Evolutionary conservation across 2,329 filamentous ascomycete species (phyloP).

Genomic region (Ophiostoma ulmi): DNA sequence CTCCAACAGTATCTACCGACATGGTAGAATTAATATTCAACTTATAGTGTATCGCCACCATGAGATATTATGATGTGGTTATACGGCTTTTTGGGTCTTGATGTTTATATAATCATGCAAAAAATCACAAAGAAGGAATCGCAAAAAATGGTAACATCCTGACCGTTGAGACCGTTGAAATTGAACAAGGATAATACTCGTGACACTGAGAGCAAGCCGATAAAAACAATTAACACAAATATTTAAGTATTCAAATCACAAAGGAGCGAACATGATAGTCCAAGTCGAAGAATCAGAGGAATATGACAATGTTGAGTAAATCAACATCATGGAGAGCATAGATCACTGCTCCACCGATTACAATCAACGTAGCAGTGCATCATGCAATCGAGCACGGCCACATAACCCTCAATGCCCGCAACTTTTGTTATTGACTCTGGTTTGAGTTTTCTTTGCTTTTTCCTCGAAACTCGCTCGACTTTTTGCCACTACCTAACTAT

Average conservation of each 20-base stretch:
- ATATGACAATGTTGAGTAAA: neutral
- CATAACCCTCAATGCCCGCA: neutral
- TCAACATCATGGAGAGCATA: neutral
- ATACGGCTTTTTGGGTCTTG: neutral
- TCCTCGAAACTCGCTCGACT: neutral
- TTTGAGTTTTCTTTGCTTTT: neutral
- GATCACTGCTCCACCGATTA: neutral
- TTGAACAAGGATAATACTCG: neutral
- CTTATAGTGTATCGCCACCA: neutral
- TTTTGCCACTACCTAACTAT: neutral
- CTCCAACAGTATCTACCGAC: neutral
- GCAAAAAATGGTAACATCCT: neutral
- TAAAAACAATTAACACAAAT: no score
- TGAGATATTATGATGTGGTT: neutral
- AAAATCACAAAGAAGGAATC: neutral
- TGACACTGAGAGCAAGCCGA: no score
- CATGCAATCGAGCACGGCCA: constrained; percentile 9
- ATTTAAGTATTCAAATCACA: neutral
- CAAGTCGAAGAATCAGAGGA: neutral
- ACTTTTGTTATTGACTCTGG: neutral
- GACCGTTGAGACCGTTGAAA: neutral
- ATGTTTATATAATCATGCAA: neutral
- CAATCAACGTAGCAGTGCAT: neutral
- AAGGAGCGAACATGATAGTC: neutral
- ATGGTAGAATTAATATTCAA: neutral